Evolutionary conservation across 257 asterid species (phyloP), one percentile per base, ranked within the genome.

Genomic region (Plectranthus barbatus): DNA sequence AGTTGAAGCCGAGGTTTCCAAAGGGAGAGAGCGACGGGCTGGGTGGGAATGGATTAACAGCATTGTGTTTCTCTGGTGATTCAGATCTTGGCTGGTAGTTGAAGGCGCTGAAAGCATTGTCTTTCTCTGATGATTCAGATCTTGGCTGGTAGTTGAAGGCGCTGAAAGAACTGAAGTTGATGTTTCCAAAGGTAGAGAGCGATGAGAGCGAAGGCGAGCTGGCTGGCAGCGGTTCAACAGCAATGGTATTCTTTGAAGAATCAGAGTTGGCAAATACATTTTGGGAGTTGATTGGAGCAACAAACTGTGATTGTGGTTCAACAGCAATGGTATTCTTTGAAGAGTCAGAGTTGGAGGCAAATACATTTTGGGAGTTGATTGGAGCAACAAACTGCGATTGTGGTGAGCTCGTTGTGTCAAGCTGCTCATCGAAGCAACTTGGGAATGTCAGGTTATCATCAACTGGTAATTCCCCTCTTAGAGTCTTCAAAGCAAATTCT

Each of bases 401-500:
- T 40, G 26, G 53, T 15, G 49, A 31, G 71, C 60, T 20, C 6
- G 63, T 56, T 29, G 4, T 15, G 8, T 9, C 33, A 8, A 44
- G 13, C 41, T 48, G 69, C 46, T 62, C 76, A 11, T 14, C 36
- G 12, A 68, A 64, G 73, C 72, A 17, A 4, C 78, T 76, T 0
- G 71, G 45, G 44, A 69, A 69, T 3, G 61, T 44, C 13, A 69
- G 51, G 41, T n/a, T 47, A 46, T 72, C 76, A 3, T 71, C 80
- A 2, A 78, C 24, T 0, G 78, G 50, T 24, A 78, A 9, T 14
- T 74, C 83, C 12, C 83, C 80, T 11, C 67, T 68, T 2, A 78
- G 83, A 18, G 83, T 78, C 76, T 75, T 78, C 4, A 71, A 66
- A 0, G 83, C 80, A 1, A 78, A 78, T 21, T 78, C 78, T 33